These are phyloP conservation scores for Debaryomyces singareniensis DNA, from an alignment of 1,139 yeast genomes.

Conservation along the genomic window DNA sequence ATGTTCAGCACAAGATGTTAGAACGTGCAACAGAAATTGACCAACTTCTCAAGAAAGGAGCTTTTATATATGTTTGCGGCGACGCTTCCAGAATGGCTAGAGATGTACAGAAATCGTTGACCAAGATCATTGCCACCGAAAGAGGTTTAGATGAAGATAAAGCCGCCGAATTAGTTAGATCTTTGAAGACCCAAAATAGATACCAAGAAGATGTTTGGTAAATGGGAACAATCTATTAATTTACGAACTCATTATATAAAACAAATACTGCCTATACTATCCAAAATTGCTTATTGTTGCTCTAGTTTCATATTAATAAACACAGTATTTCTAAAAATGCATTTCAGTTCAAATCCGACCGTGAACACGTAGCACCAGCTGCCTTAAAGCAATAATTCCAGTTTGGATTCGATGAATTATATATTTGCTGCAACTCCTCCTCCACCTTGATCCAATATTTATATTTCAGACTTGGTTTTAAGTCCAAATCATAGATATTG, in stretches of 20 bases:
- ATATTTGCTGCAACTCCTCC: slow-evolving; percentile 25
- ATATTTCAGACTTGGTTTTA: slow-evolving; percentile 34
- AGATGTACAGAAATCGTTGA: slow-evolving; percentile 78
- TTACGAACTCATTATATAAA: too few species aligned
- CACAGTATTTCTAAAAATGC: too few species aligned
- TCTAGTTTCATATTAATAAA: too few species aligned
- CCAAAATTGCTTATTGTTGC: too few species aligned
- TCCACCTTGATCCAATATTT: slow-evolving; percentile 40
- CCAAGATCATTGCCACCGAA: slow-evolving; percentile 55
- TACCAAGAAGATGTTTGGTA: slow-evolving; percentile 99
- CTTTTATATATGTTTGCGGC: slow-evolving; percentile 92
- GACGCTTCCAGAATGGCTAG: slow-evolving; percentile 96
- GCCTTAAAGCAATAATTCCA: slow-evolving; percentile 31
- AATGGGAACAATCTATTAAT: too few species aligned
- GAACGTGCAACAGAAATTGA: slow-evolving; percentile 55
- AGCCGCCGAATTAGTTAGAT: slow-evolving; percentile 74
- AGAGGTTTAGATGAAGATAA: slow-evolving; percentile 53
- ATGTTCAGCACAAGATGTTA: slow-evolving; percentile 75
- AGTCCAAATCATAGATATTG: slow-evolving; percentile 39
- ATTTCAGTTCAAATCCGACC: too few species aligned
- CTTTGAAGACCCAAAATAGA: slow-evolving; percentile 76
- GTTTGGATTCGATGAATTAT: slow-evolving; percentile 27
- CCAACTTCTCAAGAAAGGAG: slow-evolving; percentile 63
- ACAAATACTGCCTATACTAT: too few species aligned
- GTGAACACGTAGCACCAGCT: too few species aligned